Percentiles rank a stretch among this genome's conserved stretches.
Conservation (phyloP, 352 stramenopile species). For the Pythium pyrilobum region DNA sequence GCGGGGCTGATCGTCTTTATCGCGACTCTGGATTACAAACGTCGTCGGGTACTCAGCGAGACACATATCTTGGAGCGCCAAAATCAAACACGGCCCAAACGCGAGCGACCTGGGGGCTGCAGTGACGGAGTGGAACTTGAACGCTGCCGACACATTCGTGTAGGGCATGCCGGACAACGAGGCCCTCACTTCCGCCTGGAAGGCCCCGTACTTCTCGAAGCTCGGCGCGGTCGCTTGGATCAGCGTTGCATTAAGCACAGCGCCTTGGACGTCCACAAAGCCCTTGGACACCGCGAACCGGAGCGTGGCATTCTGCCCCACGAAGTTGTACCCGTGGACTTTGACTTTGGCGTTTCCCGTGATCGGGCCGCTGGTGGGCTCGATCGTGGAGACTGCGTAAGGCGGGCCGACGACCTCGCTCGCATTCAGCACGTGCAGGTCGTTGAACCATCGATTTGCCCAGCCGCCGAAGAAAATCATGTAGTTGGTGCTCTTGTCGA, state of each 20-base stretch:
- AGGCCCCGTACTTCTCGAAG: constrained; percentile 92
- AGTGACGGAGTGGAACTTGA: constrained; percentile 94
- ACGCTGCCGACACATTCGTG: constrained; percentile 87
- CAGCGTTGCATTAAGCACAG: constrained; percentile 79
- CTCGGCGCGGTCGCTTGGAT: constrained; percentile 90
- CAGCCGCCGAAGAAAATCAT: constrained; percentile 96
- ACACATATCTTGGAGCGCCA: constrained; percentile 52
- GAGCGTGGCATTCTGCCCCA: constrained; percentile 73
- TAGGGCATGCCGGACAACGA: constrained; percentile 89
- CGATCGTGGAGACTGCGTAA: constrained; percentile 92
- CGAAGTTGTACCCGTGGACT: constrained; percentile 92
- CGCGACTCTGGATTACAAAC: constrained; percentile 91
- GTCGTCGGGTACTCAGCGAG: constrained; percentile 68
- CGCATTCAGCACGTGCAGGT: constrained; percentile 91
- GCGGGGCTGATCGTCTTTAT: constrained; percentile 86
- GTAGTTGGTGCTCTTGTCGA: constrained; percentile 86
- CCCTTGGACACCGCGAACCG: constrained; percentile 93
- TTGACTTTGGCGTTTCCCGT: constrained; percentile 90
- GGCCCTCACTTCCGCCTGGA: constrained; percentile 86
- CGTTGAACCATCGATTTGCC: constrained; percentile 94
- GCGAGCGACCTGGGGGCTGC: constrained; percentile 87
- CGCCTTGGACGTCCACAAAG: constrained; percentile 87
- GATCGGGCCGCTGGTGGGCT: constrained; percentile 90
- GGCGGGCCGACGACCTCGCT: constrained; percentile 94
- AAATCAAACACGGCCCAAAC: constrained; percentile 90